phyloP scores from a whole-genome alignment of 2,329 filamentous ascomycete species.

The Xylariaceae sp. region DNA sequence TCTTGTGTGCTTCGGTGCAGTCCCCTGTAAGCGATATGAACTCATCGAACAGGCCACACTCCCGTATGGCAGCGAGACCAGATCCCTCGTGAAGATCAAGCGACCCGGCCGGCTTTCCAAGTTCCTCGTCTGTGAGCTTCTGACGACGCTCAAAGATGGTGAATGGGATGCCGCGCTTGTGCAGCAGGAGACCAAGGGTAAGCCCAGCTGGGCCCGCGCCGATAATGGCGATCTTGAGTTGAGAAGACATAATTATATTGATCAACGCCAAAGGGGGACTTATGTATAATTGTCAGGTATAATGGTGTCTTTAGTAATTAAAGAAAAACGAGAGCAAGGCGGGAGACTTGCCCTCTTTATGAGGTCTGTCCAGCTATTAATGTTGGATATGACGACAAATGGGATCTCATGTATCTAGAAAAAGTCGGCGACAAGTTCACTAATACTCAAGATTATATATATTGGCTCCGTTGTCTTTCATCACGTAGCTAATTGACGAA shows the following conservation, averaged over 20 bases:
- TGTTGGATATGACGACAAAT: too few species aligned
- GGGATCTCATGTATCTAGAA: too few species aligned
- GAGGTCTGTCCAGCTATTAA: too few species aligned
- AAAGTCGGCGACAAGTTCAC: too few species aligned
- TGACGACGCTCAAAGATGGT: slow-evolving; percentile 42
- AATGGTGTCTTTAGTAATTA: too few species aligned
- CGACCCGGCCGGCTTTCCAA: slow-evolving; percentile 41
- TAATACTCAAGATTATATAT: too few species aligned
- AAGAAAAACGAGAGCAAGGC: too few species aligned
- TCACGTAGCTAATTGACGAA: too few species aligned
- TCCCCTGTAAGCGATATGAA: slow-evolving; percentile 47
- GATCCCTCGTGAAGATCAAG: slow-evolving; percentile 53
- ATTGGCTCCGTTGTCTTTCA: too few species aligned
- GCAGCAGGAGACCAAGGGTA: slow-evolving; percentile 50
- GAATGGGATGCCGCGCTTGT: slow-evolving; percentile 39
- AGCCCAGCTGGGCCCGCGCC: slow-evolving; percentile 52
- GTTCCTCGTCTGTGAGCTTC: slow-evolving; percentile 30
- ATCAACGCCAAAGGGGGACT: too few species aligned
- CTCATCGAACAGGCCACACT: slow-evolving; percentile 46
- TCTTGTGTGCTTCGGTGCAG: slow-evolving; percentile 44
- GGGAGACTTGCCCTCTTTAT: too few species aligned
- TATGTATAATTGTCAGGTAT: too few species aligned
- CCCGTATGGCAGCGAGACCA: slow-evolving; percentile 48
- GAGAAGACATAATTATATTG: neutral
- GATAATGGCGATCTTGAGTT: slow-evolving; percentile 45